These are phyloP conservation scores for Albugo candida DNA, from an alignment of 352 stramenopile species.

Conservation along the genomic window DNA sequence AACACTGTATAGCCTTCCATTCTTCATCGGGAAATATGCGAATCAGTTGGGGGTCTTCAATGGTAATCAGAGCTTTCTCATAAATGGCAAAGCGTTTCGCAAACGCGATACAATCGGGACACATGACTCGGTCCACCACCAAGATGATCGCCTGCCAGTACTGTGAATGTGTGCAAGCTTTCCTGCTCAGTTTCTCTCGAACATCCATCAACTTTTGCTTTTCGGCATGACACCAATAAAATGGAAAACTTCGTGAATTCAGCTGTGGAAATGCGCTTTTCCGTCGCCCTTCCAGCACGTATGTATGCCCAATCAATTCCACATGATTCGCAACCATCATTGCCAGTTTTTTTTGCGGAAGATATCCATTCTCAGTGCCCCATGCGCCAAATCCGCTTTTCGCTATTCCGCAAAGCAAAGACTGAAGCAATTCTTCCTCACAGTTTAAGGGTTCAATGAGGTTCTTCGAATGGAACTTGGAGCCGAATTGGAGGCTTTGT, in stretches of 20 bases:
- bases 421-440: conserved; percentile 13
- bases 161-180: neutral
- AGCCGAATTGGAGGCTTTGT: no score
- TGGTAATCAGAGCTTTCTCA: conserved; percentile 18
- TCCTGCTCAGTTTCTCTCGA: conserved; percentile 21
- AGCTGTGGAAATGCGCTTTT: conserved; percentile 22
- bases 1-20: neutral
- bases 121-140: conserved; percentile 56
- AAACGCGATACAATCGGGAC: conserved; percentile 51
- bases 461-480: no score
- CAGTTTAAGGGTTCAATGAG: no score
- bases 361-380: conserved; percentile 30
- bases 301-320: conserved; percentile 39
- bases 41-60: conserved; percentile 24
- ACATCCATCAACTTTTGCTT: conserved; percentile 74
- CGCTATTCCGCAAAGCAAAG: conserved; percentile 20
- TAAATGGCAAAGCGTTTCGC: conserved; percentile 18
- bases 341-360: conserved; percentile 44
- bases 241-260: conserved; percentile 70
- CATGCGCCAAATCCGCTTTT: conserved; percentile 59
- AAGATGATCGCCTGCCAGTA: conserved; percentile 37
- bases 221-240: conserved; percentile 74
- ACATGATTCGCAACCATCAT: conserved; percentile 30
- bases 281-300: conserved; percentile 44
- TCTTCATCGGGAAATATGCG: conserved; percentile 24